Percentiles rank a stretch among this genome's conserved stretches.
Conservation (phyloP, 2,329 filamentous ascomycete genomes). For the Verticillium zaregamsianum region DNA sequence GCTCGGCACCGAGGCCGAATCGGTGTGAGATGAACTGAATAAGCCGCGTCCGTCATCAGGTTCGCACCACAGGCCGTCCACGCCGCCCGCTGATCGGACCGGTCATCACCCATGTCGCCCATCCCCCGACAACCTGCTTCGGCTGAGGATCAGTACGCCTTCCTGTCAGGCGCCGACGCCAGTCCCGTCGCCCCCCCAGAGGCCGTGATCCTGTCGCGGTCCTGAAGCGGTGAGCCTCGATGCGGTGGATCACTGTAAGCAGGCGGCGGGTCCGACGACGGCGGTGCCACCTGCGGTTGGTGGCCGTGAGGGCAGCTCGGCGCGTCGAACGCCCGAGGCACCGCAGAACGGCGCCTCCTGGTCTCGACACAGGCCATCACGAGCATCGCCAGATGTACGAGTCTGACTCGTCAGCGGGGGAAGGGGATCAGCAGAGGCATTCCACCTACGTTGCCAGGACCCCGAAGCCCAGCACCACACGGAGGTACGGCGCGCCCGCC, state of each 20-base stretch:
- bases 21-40: no score
- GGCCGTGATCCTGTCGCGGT: neutral
- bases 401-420: neutral
- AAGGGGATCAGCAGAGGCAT: neutral
- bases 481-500: slow-evolving; percentile 6
- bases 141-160: neutral
- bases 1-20: no score
- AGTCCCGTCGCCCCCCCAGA: neutral
- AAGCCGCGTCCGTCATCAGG: no score
- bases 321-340: neutral
- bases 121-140: no score
- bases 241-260: neutral
- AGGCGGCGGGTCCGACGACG: neutral
- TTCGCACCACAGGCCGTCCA: no score
- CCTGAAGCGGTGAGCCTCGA: neutral
- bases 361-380: neutral
- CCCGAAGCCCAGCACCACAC: slow-evolving; percentile 9
- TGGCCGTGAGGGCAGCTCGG: neutral
- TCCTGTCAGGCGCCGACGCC: neutral
- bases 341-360: neutral
- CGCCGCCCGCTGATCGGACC: no score
- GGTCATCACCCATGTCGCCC: no score
- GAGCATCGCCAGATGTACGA: neutral
- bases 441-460: slow-evolving; percentile 9
- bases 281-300: neutral